Evolutionary conservation across 805 yeast species (phyloP), one percentile per base, ranked within the genome.

Genomic region (Cyberlindnera mycetangii): DNA sequence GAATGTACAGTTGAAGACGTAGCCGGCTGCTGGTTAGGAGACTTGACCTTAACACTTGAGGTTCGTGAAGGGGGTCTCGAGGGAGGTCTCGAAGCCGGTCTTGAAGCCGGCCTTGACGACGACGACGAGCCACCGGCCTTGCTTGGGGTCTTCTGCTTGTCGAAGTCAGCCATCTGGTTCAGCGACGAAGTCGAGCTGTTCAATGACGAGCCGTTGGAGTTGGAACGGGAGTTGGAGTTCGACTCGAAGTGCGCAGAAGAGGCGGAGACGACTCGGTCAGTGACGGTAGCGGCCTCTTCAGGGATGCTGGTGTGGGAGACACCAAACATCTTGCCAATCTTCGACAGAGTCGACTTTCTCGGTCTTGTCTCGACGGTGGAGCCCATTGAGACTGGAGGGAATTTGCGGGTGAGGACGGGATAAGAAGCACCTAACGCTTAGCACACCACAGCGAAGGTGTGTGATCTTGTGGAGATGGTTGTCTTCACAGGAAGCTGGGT

Each of bases 251-350:
- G 32, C 8, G 37, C 21, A 6, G 37, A 5, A 4, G 11, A 22
- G 10, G 22, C 21, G 4, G 37, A 39, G 3, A 24, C 38, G 19
- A 27, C 40, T 16, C 32, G 16, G 9, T 35, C 37, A 7, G 24
- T 31, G 27, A 14, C 32, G 3, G 17, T 17, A 4, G 22, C 32
- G 14, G 31, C 16, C 17, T 45, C 44, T 32, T 49, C 52, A 3
- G 45, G 50, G 21, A 49, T 49, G 18, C 41, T 27, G 25, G 25
- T 22, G 24, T 47, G 38, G 2, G 48, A 38, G 18, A 49, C 53
- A 20, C 61, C 61, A 47, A 62, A 55, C 31, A 62, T 52, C 47
- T 55, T 59, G 2, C 63, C 60, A 11, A 62, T 41, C 45, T 54
- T 62, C n/a, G 60, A 55, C 6, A 62, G 36, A 3, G 67, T 62